phyloP scores from a whole-genome alignment of 345 rosid genomes.

The Trapa incisa region DNA sequence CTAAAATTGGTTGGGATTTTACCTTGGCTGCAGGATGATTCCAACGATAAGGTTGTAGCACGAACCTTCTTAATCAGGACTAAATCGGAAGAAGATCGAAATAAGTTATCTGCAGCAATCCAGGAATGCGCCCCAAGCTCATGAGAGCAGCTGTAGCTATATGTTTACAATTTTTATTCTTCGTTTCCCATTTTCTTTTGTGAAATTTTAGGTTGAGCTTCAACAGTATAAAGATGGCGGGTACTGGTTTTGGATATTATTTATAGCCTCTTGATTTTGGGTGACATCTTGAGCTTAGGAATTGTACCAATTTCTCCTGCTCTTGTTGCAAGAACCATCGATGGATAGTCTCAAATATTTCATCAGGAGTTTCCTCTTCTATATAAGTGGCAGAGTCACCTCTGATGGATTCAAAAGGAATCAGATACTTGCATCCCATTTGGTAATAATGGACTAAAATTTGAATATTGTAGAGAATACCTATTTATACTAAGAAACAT shows the following conservation, averaged over 20 bases:
- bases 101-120: constrained; percentile 62
- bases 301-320: constrained; percentile 1
- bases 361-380: neutral
- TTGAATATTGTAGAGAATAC: no score
- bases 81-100: constrained; percentile 64
- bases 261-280: constrained; percentile 5
- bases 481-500: no score
- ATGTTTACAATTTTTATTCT: neutral
- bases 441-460: no score
- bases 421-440: no score
- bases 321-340: neutral
- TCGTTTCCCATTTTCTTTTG: neutral
- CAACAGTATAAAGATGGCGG: neutral
- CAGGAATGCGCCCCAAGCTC: constrained; percentile 70
- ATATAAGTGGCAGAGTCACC: neutral
- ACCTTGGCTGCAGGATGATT: constrained; percentile 37
- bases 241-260: neutral
- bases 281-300: constrained; percentile 5
- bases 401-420: no score
- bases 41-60: constrained; percentile 29
- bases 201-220: neutral
- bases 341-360: neutral
- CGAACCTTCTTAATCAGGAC: constrained; percentile 75
- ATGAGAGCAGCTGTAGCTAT: constrained; percentile 12
- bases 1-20: neutral